Conservation (phyloP, 164 flowering plant species). For the Berberis thunbergii region DNA sequence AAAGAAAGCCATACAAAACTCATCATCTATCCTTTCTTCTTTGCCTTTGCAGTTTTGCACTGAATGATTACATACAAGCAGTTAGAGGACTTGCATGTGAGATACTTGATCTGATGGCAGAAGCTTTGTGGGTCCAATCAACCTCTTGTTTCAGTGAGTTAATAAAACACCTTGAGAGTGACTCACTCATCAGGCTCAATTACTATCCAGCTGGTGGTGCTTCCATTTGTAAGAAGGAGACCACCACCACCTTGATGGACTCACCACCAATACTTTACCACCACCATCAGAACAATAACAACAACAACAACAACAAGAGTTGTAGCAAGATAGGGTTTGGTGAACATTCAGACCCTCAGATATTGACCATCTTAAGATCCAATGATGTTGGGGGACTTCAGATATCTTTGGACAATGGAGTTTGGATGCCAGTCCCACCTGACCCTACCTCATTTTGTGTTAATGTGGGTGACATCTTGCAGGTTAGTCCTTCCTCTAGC, state of each 20-base stretch:
- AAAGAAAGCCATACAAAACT: too few relatives aligned
- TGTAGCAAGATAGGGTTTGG: conserved; percentile 48
- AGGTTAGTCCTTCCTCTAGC: conserved; percentile 27
- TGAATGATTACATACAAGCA: conserved; percentile 40
- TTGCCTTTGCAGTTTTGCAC: conserved; percentile 28
- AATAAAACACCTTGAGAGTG: conserved; percentile 47
- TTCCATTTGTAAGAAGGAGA: not conserved
- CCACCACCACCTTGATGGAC: conserved; percentile 1
- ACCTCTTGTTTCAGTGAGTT: conserved; percentile 35
- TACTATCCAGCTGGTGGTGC: conserved; percentile 46
- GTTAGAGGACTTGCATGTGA: conserved; percentile 40
- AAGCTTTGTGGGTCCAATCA: conserved; percentile 44
- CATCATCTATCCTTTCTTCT: not conserved
- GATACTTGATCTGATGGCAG: conserved; percentile 45
- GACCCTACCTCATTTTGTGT: conserved; percentile 48
- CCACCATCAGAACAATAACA: conserved; percentile 3
- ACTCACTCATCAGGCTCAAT: conserved; percentile 65
- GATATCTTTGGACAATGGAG: conserved; percentile 35
- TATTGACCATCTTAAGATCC: conserved; percentile 58
- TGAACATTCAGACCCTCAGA: conserved; percentile 83
- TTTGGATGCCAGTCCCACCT: conserved; percentile 61
- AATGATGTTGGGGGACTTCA: conserved; percentile 61
- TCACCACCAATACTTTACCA: conserved; percentile 1
- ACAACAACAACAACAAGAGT: not conserved
- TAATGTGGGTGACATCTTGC: conserved; percentile 50